A percentile compares a stretch with the other conserved stretches of the same genome.
Conservation (phyloP, 2,329 filamentous ascomycete species). For the Botrytis deweyae region DNA sequence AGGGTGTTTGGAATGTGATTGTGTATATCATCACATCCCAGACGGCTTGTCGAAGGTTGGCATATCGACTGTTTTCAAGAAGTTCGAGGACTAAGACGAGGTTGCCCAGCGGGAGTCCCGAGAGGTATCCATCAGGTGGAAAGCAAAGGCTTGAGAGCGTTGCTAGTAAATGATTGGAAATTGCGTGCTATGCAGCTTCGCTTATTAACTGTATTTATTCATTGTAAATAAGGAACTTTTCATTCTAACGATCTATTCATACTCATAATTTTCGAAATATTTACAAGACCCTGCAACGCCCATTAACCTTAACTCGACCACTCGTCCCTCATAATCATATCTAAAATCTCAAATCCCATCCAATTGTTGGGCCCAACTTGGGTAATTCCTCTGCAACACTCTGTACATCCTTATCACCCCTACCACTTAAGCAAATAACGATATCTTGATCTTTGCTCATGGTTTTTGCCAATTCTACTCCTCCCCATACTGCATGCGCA, state of each 20-base stretch:
- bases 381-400: constrained; percentile 94
- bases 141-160: constrained; percentile 23
- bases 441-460: constrained; percentile 87
- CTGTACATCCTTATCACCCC: constrained; percentile 98
- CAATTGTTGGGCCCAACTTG: constrained; percentile 83
- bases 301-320: neutral
- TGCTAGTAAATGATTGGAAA: constrained; percentile 16
- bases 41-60: constrained; percentile 39
- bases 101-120: constrained; percentile 12
- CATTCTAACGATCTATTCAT: neutral
- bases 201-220: neutral
- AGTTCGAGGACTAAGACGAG: constrained; percentile 9
- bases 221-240: neutral
- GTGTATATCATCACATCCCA: constrained; percentile 72
- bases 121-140: constrained; percentile 14
- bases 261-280: neutral
- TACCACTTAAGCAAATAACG: constrained; percentile 88
- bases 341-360: constrained; percentile 65
- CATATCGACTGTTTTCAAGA: constrained; percentile 1
- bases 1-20: constrained; percentile 78
- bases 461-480: constrained; percentile 85
- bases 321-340: neutral
- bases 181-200: neutral
- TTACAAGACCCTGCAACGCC: constrained; percentile 11
- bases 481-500: constrained; percentile 87